Evolutionary conservation across 257 asterid species (phyloP).

Genomic region (Solanum medicagineum): DNA sequence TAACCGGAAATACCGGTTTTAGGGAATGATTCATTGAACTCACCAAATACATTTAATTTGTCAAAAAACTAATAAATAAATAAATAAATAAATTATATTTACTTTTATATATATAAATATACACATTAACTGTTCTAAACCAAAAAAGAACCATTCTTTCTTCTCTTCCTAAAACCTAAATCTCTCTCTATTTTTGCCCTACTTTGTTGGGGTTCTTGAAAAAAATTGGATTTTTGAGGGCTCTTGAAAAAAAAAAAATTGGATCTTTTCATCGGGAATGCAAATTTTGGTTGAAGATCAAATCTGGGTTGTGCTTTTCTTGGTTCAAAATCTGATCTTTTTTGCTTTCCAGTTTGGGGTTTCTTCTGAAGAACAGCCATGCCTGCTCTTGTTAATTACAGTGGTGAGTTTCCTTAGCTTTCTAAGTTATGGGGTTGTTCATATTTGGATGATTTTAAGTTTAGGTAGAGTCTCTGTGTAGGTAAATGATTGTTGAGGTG

Average conservation of each 20-base stretch:
- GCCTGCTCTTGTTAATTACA: conserved; percentile 87
- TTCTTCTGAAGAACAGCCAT: conserved; percentile 39
- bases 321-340: conserved; percentile 29
- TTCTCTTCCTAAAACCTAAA: background rate
- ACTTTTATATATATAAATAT: background rate
- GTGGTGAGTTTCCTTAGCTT: conserved; percentile 47
- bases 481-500: background rate
- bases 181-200: conserved; percentile 40
- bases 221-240: conserved; percentile 19
- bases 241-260: conserved; percentile 1
- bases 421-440: background rate
- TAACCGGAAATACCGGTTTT: background rate
- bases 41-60: conserved; percentile 5
- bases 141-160: conserved; percentile 6
- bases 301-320: conserved; percentile 42
- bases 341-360: conserved; percentile 31
- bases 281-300: conserved; percentile 35
- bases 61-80: background rate
- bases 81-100: background rate
- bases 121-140: background rate
- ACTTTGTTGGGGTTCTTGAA: conserved; percentile 21
- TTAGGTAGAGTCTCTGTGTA: background rate
- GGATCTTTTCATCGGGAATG: conserved; percentile 29
- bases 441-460: background rate
- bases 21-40: conserved; percentile 6